Base-by-base conservation (phyloP, 169 alveolate species). In the Cryptosporidium meleagridis region DNA sequence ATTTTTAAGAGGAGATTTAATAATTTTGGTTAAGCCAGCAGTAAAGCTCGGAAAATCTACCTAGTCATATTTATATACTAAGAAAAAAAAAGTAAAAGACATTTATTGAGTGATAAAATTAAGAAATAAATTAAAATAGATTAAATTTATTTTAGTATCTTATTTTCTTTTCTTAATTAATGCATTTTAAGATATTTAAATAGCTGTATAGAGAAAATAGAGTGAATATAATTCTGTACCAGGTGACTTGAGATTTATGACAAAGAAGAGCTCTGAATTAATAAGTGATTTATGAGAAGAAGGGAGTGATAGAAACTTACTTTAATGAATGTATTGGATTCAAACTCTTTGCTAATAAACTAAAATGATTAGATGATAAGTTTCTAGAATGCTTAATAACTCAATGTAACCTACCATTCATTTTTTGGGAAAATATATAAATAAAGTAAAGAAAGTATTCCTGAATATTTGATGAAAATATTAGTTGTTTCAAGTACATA, bases 1-100 rank as follows among this genome's bases (percentile, higher is more conserved):
- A 35, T 96, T 96, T 73, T 92, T 96, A 51, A 89, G 98, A 29
- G 98, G 98, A 2, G 98, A 96, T 70, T 92, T 97, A 33, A 93
- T 96, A 23, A 95, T 96, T 44, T 91, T 96, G 69, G 96, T 96
- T 26, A 95, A 96, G 70, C 97, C 97, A 39, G 89, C 69, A 68
- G 65, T 80, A 23, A 80, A 80, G 39, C 51, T 80, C 7, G 89
- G 89, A 41, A 80, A 41, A 14, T 31, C 71, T 35, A 73, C 29
- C 10, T 31, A 73, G n/a, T 70, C 37, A 26, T 21, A 21, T 37
- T 18, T 31, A 21, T 39, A 41, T 69, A 31, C 2, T 31, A 31
- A 31, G 35, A 31, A 37, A 37, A 37, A 16, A 31, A 12, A n/a
- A 48, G 16, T 21, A 21, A 14, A 70, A 8, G 35, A 21, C 35